phyloP scores from a whole-genome alignment of 495 filamentous ascomycete species.

The Penicilliopsis zonata region DNA sequence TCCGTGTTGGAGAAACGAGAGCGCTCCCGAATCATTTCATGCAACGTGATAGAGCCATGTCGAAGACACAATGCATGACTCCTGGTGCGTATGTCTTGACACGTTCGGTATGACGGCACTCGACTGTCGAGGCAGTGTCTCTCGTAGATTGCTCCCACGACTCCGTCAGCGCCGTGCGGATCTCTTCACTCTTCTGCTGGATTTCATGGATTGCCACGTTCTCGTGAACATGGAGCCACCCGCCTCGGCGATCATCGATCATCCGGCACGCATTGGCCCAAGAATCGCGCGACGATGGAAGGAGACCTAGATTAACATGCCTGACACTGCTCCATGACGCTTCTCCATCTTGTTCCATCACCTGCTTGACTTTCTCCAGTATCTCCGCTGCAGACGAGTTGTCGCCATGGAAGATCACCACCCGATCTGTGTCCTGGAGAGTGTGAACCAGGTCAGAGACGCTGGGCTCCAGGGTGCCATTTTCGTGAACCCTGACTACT shows the following conservation, averaged over 20 bases:
- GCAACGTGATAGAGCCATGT: conserved; percentile 44
- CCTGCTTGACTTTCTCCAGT: conserved; percentile 18
- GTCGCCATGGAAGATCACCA: conserved; percentile 60
- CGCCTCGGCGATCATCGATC: conserved; percentile 35
- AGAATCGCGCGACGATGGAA: conserved; percentile 53
- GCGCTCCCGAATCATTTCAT: neutral
- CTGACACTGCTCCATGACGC: conserved; percentile 23
- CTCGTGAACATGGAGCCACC: conserved; percentile 79
- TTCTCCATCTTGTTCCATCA: conserved; percentile 12
- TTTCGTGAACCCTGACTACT: conserved; percentile 29
- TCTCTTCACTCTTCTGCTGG: conserved; percentile 31
- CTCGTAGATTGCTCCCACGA: conserved; percentile 4
- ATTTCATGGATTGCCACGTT: conserved; percentile 61
- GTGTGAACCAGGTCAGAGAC: conserved; percentile 16
- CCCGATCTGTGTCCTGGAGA: conserved; percentile 19
- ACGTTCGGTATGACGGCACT: conserved; percentile 58
- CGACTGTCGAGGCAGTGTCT: conserved; percentile 10
- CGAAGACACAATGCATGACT: conserved; percentile 80
- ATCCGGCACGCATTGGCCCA: conserved; percentile 58
- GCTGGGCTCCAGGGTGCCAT: conserved; percentile 11
- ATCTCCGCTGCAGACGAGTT: conserved; percentile 45
- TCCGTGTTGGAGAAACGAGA: too few relatives aligned
- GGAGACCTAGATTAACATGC: conserved; percentile 74
- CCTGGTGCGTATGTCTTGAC: conserved; percentile 93
- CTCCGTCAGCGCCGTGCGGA: conserved; percentile 10